Evolutionary conservation across 805 yeast species (phyloP), one percentile per base, ranked within the genome.

Genomic region (Naumovozyma dairenensis): DNA sequence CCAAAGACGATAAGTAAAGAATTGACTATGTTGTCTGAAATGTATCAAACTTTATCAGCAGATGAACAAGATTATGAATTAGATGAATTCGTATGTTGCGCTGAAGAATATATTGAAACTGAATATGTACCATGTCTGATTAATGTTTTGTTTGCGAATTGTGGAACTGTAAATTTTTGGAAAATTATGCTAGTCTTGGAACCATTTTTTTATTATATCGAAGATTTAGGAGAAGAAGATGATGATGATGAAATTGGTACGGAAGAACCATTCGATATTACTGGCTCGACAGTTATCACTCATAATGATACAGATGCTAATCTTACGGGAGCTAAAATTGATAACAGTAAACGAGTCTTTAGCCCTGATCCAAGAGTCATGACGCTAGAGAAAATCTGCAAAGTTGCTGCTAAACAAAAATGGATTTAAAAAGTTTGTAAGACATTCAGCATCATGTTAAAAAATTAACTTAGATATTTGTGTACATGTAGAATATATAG

Each of bases 21-120:
- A 38, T 34, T 58, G 13, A 56, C 60, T 7, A 39, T 57, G 14
- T 36, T 58, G 8, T 53, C 60, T 6, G 60, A 57, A 28, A 55
- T 58, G 60, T 58, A 57, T 33, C 51, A 59, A 1, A 53, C 59
- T 1, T 39, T 54, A 27, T 52, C 58, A 13, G 59, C 59, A 4
- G 59, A 55, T 35, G 63, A 58, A 37, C 63, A 58, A 38, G 63
- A 58, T 37, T 57, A 49, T 21, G 54, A 57, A 36, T 32, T 58
- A 16, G 61, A 56, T 34, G 59, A 57, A 34, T 58, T 58, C 45
- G 63, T 58, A 3, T 50, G 57, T 28, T 54, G 59, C 33, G 63
- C 63, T 2, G 63, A 58, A 28, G 59, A 56, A 33, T 58, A 57
- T 33, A 57, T 57, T 25, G 62, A 58, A 39, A 36, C 52, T 10